Evolutionary conservation across 164 flowering plant species (phyloP).

Genomic region (Macadamia integrifolia): DNA sequence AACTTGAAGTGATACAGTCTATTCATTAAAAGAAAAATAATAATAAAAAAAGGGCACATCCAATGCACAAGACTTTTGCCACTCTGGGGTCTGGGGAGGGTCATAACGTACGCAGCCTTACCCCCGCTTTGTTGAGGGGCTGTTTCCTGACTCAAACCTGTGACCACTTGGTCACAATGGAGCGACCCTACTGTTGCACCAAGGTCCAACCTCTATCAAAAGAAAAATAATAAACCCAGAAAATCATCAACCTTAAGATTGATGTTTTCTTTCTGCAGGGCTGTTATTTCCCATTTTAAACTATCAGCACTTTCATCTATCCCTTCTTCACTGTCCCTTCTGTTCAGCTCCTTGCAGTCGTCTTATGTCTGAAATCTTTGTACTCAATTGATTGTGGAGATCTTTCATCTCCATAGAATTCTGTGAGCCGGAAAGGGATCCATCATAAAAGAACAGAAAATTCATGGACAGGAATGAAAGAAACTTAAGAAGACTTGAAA

Average conservation of each 20-base stretch:
- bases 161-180: too few relatives aligned
- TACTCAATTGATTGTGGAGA: constrained; percentile 47
- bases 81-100: too few relatives aligned
- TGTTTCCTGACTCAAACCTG: too few relatives aligned
- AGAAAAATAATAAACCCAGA: neutral
- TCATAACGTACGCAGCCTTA: too few relatives aligned
- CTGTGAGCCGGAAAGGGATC: constrained; percentile 31
- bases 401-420: constrained; percentile 42
- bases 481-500: neutral
- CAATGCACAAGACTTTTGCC: too few relatives aligned
- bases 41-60: too few relatives aligned
- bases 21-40: too few relatives aligned
- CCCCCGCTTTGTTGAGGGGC: too few relatives aligned
- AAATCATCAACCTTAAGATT: constrained; percentile 53
- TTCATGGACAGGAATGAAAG: neutral
- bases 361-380: constrained; percentile 52
- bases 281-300: constrained; percentile 41
- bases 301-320: constrained; percentile 28
- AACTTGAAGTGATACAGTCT: neutral
- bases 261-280: constrained; percentile 62
- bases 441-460: neutral
- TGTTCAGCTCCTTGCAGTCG: constrained; percentile 55
- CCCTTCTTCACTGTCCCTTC: constrained; percentile 34
- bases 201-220: too few relatives aligned
- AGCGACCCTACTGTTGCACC: too few relatives aligned